A percentile compares a stretch with the other conserved stretches of the same genome.
Conservation (phyloP, 805 yeast genomes). For the Suhomyces faveliae region DNA sequence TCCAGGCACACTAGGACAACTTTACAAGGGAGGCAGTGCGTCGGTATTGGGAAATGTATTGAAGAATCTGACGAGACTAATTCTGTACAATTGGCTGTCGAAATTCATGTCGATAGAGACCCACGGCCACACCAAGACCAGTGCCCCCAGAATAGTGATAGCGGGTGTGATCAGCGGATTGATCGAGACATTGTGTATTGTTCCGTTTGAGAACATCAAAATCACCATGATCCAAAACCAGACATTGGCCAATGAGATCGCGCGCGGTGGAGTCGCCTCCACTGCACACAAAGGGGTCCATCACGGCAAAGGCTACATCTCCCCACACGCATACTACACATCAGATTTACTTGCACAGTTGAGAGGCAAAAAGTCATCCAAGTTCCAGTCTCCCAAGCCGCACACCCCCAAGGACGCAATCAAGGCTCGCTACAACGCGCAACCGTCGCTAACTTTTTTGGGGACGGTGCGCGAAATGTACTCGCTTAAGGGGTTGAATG, state of each 20-base stretch:
- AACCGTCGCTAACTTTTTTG: conserved; percentile 54
- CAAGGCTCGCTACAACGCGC: conserved; percentile 40
- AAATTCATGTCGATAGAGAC: conserved; percentile 57
- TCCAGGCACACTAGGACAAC: conserved; percentile 32
- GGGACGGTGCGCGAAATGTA: conserved; percentile 66
- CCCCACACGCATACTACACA: conserved; percentile 44
- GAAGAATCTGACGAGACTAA: conserved; percentile 72
- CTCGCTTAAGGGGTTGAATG: conserved; percentile 65
- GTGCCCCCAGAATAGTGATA: conserved; percentile 77
- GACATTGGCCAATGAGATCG: conserved; percentile 27
- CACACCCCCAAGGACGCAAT: conserved; percentile 19
- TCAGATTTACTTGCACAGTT: conserved; percentile 31
- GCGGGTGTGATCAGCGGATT: conserved; percentile 86
- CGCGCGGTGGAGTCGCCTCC: conserved; percentile 28
- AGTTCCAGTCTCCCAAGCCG: conserved; percentile 21
- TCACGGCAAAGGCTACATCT: conserved; percentile 34
- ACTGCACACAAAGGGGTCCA: conserved; percentile 19
- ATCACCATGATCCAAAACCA: conserved; percentile 76
- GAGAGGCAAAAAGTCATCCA: conserved; percentile 20
- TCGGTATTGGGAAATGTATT: conserved; percentile 69
- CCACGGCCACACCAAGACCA: conserved; percentile 49
- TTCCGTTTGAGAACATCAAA: conserved; percentile 89
- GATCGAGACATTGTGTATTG: conserved; percentile 75
- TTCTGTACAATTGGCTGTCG: conserved; percentile 72
- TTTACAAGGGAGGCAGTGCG: conserved; percentile 67